A percentile compares a stretch with the other conserved stretches of the same genome.
These are phyloP conservation scores for Trichoderma citrinoviride DNA, from an alignment of 2,329 filamentous ascomycete species.

Conservation along the genomic window DNA sequence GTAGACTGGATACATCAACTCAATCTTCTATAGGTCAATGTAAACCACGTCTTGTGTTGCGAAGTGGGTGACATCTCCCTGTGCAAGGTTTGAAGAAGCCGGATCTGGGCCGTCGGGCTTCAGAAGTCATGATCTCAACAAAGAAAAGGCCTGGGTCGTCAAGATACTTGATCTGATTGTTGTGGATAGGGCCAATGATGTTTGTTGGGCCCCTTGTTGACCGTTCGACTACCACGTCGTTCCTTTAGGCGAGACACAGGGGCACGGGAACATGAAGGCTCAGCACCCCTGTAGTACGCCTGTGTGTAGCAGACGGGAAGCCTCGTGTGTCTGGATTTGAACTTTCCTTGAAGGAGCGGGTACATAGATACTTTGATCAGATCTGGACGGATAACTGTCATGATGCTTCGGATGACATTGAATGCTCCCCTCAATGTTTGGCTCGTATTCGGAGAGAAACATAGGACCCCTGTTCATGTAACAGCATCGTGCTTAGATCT, in stretches of 20 bases:
- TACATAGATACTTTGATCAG: too few species aligned
- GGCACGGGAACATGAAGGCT: neutral
- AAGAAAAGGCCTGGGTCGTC: slow-evolving; percentile 27
- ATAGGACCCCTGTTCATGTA: too few species aligned
- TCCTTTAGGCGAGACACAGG: neutral
- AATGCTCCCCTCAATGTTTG: too few species aligned
- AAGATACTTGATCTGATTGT: slow-evolving; percentile 24
- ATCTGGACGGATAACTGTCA: too few species aligned
- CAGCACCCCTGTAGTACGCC: too few species aligned
- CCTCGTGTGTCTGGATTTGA: too few species aligned
- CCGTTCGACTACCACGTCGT: slow-evolving; percentile 1
- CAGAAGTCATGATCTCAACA: slow-evolving; percentile 21
- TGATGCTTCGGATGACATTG: too few species aligned
- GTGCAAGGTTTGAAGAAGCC: slow-evolving; percentile 37
- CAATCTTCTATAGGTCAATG: slow-evolving; percentile 64
- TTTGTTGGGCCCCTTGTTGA: slow-evolving; percentile 28
- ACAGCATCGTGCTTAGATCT: too few species aligned
- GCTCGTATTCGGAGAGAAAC: too few species aligned
- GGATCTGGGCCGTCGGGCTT: slow-evolving; percentile 25
- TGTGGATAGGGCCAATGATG: slow-evolving; percentile 17
- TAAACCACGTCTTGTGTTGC: slow-evolving; percentile 66
- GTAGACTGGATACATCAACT: slow-evolving; percentile 63
- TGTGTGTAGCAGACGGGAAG: too few species aligned
- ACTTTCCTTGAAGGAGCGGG: too few species aligned
- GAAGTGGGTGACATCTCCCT: slow-evolving; percentile 61